Base-by-base conservation (phyloP, 208 protist genomes). In the Phytomonas serpens region DNA sequence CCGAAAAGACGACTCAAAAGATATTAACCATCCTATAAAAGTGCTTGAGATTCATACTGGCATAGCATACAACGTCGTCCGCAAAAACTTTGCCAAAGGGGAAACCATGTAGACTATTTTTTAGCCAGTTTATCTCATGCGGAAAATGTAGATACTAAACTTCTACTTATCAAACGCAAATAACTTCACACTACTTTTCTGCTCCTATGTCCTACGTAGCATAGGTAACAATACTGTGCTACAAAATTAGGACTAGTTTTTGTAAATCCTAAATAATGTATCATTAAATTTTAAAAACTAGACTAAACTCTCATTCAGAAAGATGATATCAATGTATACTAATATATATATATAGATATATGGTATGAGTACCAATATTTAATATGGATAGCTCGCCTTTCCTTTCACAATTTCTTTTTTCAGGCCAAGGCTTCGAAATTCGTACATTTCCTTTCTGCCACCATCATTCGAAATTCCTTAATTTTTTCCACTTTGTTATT, bases 271-370 rank as follows among this genome's bases (percentile, higher is more conserved):
- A 10, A 57, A 10, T 57, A 23, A 27, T 57, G 3, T 1, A 23
- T 57, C 11, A 57, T 57, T 27, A 27, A 7, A 57, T 19, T 27
- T 9, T 27, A 57, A 19, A 5, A 57, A 27, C 27, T 27, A 57
- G 47, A 57, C 47, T 57, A 57, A 57, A 57, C 27, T 2, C 11
- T 57, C 19, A 57, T 57, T 19, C 51, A 14, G 63, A 71, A 63
- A 63, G 27, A 34, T 38, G 27, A 72, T 74, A 42, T 71, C 37
- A n/a, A 72, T 67, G 10, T 57, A 33, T 72, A 63, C 5, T 37
- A 27, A 11, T 7, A 61, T 57, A 34, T n/a, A 7, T 11, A 64
- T 36, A 4, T 37, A 66, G 36, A 66, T 4, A 42, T 67, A 67
- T 67, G 23, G 16, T 38, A 67, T 38, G 23, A 1, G 6, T 27